A percentile compares a stretch with the other conserved stretches of the same genome.
These are phyloP conservation scores for Chlorella sp. DNA, from an alignment of 139 green algal genomes.

Conservation along the genomic window DNA sequence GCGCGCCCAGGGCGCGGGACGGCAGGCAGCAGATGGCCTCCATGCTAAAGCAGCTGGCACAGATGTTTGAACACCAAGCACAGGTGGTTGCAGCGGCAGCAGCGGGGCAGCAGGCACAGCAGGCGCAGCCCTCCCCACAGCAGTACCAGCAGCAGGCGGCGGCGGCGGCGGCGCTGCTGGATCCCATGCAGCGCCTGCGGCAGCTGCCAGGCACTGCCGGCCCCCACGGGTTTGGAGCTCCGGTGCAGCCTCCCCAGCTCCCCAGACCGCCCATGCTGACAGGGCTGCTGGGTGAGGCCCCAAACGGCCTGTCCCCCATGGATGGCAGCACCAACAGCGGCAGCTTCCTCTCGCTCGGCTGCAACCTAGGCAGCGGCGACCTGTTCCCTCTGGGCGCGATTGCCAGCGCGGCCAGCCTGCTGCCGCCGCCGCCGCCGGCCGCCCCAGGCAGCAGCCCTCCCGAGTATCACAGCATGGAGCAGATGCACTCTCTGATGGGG, in stretches of 20 bases:
- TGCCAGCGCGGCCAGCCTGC: too few relatives aligned
- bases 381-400: too few relatives aligned
- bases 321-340: not conserved
- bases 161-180: not conserved
- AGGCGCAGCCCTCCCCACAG: not conserved
- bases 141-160: not conserved
- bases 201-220: not conserved
- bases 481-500: not conserved
- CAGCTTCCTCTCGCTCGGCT: not conserved
- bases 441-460: too few relatives aligned
- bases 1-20: not conserved
- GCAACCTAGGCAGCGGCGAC: too few relatives aligned
- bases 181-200: not conserved
- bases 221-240: not conserved
- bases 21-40: not conserved
- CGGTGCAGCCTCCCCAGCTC: conserved; percentile 60
- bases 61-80: not conserved
- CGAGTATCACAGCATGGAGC: not conserved
- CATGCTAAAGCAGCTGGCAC: not conserved
- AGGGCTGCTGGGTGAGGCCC: not conserved
- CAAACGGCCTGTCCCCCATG: not conserved
- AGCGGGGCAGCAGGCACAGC: not conserved
- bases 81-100: not conserved
- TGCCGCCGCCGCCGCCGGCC: too few relatives aligned
- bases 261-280: not conserved